These are phyloP conservation scores for Ustilago bromivora DNA, from an alignment of 1,284 basidiomycete species.

Conservation along the genomic window DNA sequence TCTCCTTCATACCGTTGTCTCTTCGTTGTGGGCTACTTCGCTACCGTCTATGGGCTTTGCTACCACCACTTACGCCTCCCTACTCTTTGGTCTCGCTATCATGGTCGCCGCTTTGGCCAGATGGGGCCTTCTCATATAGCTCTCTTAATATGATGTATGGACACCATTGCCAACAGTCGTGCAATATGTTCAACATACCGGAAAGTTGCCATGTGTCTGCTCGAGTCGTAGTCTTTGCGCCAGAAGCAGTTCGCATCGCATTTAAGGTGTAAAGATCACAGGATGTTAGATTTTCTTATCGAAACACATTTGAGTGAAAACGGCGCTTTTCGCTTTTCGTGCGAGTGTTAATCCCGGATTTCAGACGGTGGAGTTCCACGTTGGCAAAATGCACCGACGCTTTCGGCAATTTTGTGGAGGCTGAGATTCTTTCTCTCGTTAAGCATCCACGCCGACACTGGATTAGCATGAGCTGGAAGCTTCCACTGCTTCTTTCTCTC, in stretches of 20 bases:
- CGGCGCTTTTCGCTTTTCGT: background rate
- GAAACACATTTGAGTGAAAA: background rate
- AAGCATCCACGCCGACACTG: background rate
- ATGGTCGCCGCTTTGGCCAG: constrained; percentile 55
- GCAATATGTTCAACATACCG: background rate
- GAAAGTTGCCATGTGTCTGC: background rate
- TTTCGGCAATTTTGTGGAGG: constrained; percentile 6
- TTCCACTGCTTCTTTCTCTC: background rate
- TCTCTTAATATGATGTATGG: background rate
- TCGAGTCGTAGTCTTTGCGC: background rate
- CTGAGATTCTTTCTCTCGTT: constrained; percentile 2
- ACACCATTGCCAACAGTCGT: background rate
- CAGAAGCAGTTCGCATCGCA: background rate
- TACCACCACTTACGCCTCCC: constrained; percentile 56
- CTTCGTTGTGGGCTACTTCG: constrained; percentile 55
- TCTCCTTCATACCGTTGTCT: constrained; percentile 54
- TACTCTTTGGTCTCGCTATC: constrained; percentile 61
- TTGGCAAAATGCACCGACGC: constrained; percentile 9
- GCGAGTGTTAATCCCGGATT: background rate
- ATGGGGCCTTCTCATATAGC: constrained; percentile 58
- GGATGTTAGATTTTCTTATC: too few relatives aligned
- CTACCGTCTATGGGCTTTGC: constrained; percentile 60
- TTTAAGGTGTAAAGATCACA: too few relatives aligned
- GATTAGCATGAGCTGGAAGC: constrained; percentile 8
- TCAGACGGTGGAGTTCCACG: constrained; percentile 2